Percentiles rank a stretch among this genome's conserved stretches.
These are phyloP conservation scores for Cystoderma amianthinum DNA, from an alignment of 768 basidiomycete genomes.

Conservation along the genomic window DNA sequence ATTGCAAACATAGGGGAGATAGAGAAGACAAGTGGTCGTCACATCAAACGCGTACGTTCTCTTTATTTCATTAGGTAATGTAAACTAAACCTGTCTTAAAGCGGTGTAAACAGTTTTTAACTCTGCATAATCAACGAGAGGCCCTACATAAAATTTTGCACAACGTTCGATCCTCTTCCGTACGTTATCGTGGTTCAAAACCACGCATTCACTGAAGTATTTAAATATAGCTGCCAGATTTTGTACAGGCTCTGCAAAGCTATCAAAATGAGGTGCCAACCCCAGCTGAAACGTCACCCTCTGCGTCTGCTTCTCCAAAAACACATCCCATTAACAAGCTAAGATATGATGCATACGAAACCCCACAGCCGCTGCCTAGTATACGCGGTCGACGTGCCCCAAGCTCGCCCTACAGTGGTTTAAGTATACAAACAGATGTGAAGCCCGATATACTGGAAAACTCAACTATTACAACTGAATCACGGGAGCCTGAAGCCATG, in stretches of 20 bases:
- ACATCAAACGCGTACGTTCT: conserved; percentile 49
- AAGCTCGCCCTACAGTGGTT: conserved; percentile 21
- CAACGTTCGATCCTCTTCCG: conserved; percentile 48
- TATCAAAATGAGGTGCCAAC: conserved; percentile 13
- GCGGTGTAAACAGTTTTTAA: conserved; percentile 69
- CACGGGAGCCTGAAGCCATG: conserved; percentile 20
- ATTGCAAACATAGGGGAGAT: conserved; percentile 33
- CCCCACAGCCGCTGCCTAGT: conserved; percentile 46
- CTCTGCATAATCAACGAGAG: conserved; percentile 35
- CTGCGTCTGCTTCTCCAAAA: neutral
- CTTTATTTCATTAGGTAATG: neutral
- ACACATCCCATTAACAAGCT: conserved; percentile 32
- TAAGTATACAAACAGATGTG: conserved; percentile 21
- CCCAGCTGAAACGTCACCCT: conserved; percentile 2
- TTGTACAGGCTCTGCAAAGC: conserved; percentile 42
- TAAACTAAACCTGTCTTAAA: conserved; percentile 19
- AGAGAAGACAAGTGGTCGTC: conserved; percentile 35
- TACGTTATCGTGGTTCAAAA: conserved; percentile 22
- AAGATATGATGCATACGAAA: conserved; percentile 65
- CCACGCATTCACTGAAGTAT: too few relatives aligned
- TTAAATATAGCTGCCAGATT: conserved; percentile 59
- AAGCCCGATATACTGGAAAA: conserved; percentile 29
- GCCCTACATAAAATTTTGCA: conserved; percentile 39
- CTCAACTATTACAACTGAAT: conserved; percentile 27
- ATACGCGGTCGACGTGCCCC: conserved; percentile 25